phyloP scores from a whole-genome alignment of 2,329 filamentous ascomycete genomes.

The Ophidiomyces ophidiicola region DNA sequence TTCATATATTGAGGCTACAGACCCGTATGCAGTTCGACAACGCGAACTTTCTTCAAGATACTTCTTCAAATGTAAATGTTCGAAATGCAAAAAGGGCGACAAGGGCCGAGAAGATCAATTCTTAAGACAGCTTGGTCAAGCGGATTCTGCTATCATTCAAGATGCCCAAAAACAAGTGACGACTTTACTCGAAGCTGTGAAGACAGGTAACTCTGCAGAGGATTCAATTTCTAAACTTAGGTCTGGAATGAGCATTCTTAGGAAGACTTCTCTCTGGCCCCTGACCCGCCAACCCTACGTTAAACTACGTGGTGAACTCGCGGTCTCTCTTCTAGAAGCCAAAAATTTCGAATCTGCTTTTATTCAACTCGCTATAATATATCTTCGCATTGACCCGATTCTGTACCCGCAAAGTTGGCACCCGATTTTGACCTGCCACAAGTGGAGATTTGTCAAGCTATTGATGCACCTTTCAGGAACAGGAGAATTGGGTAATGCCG shows the following conservation, averaged over 20 bases:
- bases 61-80: constrained; percentile 48
- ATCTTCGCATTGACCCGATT: constrained; percentile 40
- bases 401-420: constrained; percentile 40
- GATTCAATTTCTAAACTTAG: constrained; percentile 27
- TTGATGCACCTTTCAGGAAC: constrained; percentile 3
- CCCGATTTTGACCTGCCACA: constrained; percentile 43
- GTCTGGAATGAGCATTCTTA: constrained; percentile 31
- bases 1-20: constrained; percentile 49
- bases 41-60: constrained; percentile 43
- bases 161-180: constrained; percentile 18
- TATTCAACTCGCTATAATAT: constrained; percentile 40
- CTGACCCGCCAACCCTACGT: constrained; percentile 44
- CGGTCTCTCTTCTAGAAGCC: constrained; percentile 36
- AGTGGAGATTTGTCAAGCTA: constrained; percentile 24
- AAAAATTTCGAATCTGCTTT: constrained; percentile 39
- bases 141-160: constrained; percentile 11
- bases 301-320: constrained; percentile 42
- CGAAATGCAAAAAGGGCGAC: constrained; percentile 33
- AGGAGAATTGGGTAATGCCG: constrained; percentile 22
- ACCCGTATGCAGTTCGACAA: constrained; percentile 40
- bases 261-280: constrained; percentile 34
- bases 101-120: constrained; percentile 18
- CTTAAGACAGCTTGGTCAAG: background rate
- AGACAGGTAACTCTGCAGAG: constrained; percentile 16
- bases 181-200: constrained; percentile 19